Percentiles rank a stretch among this genome's conserved stretches.
Conservation (phyloP, 805 yeast species). For the Millerago galiae region DNA sequence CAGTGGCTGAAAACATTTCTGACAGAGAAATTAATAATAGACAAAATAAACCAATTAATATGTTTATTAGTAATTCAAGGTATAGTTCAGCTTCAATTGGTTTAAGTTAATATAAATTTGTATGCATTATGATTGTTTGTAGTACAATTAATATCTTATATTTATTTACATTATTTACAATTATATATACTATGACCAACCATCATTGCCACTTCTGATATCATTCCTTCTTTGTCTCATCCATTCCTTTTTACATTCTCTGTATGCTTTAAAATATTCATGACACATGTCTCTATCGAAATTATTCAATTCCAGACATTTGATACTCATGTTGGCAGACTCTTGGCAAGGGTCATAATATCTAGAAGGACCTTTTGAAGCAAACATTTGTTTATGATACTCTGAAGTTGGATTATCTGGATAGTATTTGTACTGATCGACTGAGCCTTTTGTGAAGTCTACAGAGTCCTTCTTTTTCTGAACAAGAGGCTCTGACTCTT, state of each 20-base stretch:
- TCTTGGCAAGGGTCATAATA: conserved; percentile 93
- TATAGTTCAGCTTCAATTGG: conserved; percentile 6
- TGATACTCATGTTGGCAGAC: conserved; percentile 78
- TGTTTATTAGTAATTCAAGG: background rate
- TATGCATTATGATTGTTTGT: background rate
- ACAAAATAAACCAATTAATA: conserved; percentile 1
- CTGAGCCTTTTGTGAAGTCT: conserved; percentile 49
- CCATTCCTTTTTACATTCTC: conserved; percentile 87
- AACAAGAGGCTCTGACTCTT: conserved; percentile 19
- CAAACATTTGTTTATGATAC: conserved; percentile 61
- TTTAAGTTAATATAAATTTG: background rate
- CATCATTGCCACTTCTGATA: conserved; percentile 21
- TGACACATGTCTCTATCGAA: conserved; percentile 62
- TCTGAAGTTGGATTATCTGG: conserved; percentile 84
- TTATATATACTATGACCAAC: conserved; percentile 13
- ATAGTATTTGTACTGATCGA: conserved; percentile 55
- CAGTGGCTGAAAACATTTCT: conserved; percentile 1
- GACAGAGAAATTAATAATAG: conserved; percentile 9
- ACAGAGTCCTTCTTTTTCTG: conserved; percentile 36
- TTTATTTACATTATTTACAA: background rate
- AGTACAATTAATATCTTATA: too few species aligned
- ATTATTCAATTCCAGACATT: conserved; percentile 74
- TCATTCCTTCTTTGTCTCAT: conserved; percentile 34
- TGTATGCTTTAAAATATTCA: conserved; percentile 86
- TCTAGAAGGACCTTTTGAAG: conserved; percentile 70